A percentile compares a stretch with the other conserved stretches of the same genome.
These are phyloP conservation scores for Aspergillaceae sp. DNA, from an alignment of 2,329 filamentous ascomycete species.

Conservation along the genomic window DNA sequence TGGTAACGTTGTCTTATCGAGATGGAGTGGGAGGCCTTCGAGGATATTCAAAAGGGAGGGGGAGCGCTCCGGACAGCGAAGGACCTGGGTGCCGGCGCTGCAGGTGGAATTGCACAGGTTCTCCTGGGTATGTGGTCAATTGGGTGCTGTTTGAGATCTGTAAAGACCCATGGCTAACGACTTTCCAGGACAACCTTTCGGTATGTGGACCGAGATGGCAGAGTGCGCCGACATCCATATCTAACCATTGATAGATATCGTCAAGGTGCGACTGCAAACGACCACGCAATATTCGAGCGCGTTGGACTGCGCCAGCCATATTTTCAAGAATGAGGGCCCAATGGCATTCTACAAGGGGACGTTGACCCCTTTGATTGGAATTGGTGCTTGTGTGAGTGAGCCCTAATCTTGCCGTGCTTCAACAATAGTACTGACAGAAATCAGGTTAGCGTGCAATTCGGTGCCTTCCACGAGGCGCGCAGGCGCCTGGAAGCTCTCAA, in stretches of 20 bases:
- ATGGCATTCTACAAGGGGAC: slow-evolving; percentile 98
- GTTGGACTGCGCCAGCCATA: slow-evolving; percentile 68
- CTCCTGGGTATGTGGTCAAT: slow-evolving; percentile 61
- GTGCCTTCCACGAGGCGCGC: slow-evolving; percentile 86
- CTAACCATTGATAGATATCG: slow-evolving; percentile 57
- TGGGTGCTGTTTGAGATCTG: background rate
- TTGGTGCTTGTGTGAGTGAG: slow-evolving; percentile 73
- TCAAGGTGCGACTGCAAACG: slow-evolving; percentile 96
- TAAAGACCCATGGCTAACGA: slow-evolving; percentile 17
- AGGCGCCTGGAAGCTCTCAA: slow-evolving; percentile 76
- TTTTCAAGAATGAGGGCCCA: slow-evolving; percentile 80
- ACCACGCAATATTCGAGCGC: slow-evolving; percentile 72
- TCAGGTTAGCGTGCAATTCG: slow-evolving; percentile 84
- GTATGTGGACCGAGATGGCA: slow-evolving; percentile 32
- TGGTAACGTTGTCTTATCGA: background rate
- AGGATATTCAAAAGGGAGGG: slow-evolving; percentile 29
- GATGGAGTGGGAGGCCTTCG: slow-evolving; percentile 29
- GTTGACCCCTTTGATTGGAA: slow-evolving; percentile 85
- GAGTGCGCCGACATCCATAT: slow-evolving; percentile 6
- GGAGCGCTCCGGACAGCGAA: slow-evolving; percentile 59
- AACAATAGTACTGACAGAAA: slow-evolving; percentile 1
- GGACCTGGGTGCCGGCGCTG: slow-evolving; percentile 84
- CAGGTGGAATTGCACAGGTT: slow-evolving; percentile 88
- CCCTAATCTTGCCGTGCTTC: background rate
- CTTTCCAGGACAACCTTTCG: slow-evolving; percentile 54